Evolutionary conservation across 1,139 yeast species (phyloP), one percentile per base, ranked within the genome.

Genomic region (Sugiyamaella grinbergsii): DNA sequence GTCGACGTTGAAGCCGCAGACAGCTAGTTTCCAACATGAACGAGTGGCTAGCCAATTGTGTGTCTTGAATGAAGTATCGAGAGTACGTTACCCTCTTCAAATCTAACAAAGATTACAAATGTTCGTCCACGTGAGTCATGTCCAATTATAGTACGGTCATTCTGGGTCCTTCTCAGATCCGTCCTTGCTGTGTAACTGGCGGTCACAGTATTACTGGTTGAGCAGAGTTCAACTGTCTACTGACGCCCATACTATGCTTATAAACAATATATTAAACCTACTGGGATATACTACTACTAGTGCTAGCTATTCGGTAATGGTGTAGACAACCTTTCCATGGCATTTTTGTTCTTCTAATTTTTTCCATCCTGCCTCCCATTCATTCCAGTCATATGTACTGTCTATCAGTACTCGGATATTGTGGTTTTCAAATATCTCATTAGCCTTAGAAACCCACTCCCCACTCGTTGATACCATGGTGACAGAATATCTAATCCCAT

Each of bases 301-400:
- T 33, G 4, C 24, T 16, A n/a, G n/a, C 13, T 18, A 36, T 16
- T 22, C 40, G 28, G 5, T 33, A 7, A 43, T 16, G 11, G 16
- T 36, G 8, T 24, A 13, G 16, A 85, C 75, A 36, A 85, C 73
- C 63, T 86, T 86, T 34, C 95, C 95, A 52, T 73, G 74, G 2
- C 84, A 82, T 47, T 67, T 72, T 50, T 79, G 78, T 13, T 73
- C 65, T 13, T 64, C 66, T 33, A 83, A 64, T 54, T 68, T 71
- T 5, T 76, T 76, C 48, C 77, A 62, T 0, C 88, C 93, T 4
- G 70, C 62, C 43, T 75, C 62, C 58, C 68, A 78, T 13, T 83
- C 75, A 3, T 71, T 75, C 59, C 83, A 74, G 4, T 73, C 64
- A 57, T 71, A 75, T 19, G 76, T 76, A 10, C 81, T 71, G 64